Conservation (phyloP, 345 rosid genomes). For the Alliaria petiolata region DNA sequence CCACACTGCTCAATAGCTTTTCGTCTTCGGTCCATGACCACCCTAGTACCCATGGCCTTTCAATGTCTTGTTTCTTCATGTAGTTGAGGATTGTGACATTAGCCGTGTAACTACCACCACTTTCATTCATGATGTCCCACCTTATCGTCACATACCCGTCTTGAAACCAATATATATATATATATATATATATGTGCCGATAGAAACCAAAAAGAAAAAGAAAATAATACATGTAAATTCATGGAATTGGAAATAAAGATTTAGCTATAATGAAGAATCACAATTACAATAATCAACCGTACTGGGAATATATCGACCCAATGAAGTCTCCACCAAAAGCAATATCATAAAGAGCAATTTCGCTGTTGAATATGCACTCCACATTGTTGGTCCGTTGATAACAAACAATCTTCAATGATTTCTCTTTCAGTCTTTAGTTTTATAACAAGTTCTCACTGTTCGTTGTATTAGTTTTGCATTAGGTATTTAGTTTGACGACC, state of each 20-base stretch:
- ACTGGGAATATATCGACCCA: background rate
- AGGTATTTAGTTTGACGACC: too few species aligned
- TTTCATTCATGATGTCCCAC: background rate
- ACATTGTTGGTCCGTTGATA: background rate
- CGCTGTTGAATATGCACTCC: background rate
- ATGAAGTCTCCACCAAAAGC: background rate
- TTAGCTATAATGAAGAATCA: background rate
- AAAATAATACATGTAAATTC: background rate
- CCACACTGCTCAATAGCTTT: background rate
- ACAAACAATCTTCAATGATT: too few species aligned
- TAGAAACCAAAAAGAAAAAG: background rate
- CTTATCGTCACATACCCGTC: background rate
- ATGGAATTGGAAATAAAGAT: background rate
- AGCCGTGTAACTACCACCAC: background rate
- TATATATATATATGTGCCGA: too few species aligned
- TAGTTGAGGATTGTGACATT: background rate
- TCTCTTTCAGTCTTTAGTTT: too few species aligned
- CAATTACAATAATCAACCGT: background rate
- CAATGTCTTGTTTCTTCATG: background rate
- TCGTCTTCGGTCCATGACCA: background rate
- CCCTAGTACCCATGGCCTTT: background rate
- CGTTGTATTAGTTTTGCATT: too few species aligned
- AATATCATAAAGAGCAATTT: background rate
- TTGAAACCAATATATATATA: background rate
- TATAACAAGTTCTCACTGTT: background rate